phyloP scores from a whole-genome alignment of 768 basidiomycete genomes.

The Coprinopsis marcescibilis region DNA sequence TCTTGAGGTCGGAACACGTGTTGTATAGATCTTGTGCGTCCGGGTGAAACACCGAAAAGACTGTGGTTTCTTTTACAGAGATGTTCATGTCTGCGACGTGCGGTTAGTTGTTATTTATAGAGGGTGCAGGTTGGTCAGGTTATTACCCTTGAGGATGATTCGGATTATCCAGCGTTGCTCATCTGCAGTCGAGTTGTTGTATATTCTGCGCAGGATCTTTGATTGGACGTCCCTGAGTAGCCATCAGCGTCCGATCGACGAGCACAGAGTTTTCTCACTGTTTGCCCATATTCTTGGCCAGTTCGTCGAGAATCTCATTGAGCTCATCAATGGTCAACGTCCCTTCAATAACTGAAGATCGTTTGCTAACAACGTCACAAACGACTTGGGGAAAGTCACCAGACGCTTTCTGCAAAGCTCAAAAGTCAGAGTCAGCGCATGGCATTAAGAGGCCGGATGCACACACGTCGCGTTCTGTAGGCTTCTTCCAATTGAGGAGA shows the following conservation, averaged over 20 bases:
- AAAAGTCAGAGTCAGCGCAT: not conserved
- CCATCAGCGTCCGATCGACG: not conserved
- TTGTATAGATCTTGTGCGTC: conserved; percentile 94
- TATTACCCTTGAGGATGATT: conserved; percentile 91
- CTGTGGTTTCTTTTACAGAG: conserved; percentile 89
- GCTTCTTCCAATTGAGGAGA: conserved; percentile 87
- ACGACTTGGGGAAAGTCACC: conserved; percentile 89
- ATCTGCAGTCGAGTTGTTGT: conserved; percentile 72
- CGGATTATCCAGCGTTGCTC: conserved; percentile 97
- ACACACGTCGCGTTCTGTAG: conserved; percentile 61
- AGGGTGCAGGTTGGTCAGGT: not conserved
- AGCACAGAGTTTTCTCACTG: conserved; percentile 39
- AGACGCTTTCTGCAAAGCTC: conserved; percentile 48
- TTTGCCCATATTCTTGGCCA: conserved; percentile 68
- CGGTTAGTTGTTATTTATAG: not conserved
- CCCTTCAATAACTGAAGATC: conserved; percentile 74
- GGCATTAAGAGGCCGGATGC: conserved; percentile 1
- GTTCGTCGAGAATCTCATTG: conserved; percentile 74
- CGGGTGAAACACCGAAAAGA: conserved; percentile 87
- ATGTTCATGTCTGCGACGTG: conserved; percentile 72
- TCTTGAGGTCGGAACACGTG: conserved; percentile 93
- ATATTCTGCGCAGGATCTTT: conserved; percentile 69
- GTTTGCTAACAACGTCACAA: conserved; percentile 80
- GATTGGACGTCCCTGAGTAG: conserved; percentile 63
- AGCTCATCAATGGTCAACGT: conserved; percentile 76